These are phyloP conservation scores for Tilletia setariae DNA, from an alignment of 1,284 basidiomycete species.

Conservation along the genomic window DNA sequence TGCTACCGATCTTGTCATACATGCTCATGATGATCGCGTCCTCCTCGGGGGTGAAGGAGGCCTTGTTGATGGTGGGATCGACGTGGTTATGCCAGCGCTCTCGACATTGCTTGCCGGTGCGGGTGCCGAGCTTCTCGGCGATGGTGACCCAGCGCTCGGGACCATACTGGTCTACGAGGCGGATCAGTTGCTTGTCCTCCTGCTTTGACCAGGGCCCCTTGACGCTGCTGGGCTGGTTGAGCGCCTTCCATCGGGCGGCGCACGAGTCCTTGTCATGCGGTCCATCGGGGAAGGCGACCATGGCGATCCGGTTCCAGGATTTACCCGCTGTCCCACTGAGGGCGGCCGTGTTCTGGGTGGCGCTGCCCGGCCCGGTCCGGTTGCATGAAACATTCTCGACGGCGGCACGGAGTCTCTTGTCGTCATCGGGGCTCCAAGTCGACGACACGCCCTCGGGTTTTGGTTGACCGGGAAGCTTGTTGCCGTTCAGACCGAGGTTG, in stretches of 20 bases:
- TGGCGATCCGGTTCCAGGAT: conserved; percentile 26
- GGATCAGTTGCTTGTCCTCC: conserved; percentile 33
- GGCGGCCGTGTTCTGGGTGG: neutral
- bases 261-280: conserved; percentile 27
- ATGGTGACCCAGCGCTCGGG: conserved; percentile 49
- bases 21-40: conserved; percentile 38
- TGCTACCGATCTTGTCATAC: conserved; percentile 35
- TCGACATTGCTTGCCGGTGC: conserved; percentile 48
- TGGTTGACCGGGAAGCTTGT: neutral
- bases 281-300: conserved; percentile 31
- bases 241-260: conserved; percentile 20
- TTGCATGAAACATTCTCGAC: conserved; percentile 6
- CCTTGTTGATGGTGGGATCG: conserved; percentile 43
- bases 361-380: neutral
- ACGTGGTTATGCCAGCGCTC: conserved; percentile 52
- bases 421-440: conserved; percentile 15
- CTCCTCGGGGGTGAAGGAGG: conserved; percentile 41
- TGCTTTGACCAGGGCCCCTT: conserved; percentile 41
- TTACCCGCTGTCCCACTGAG: conserved; percentile 1
- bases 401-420: conserved; percentile 15
- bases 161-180: conserved; percentile 36
- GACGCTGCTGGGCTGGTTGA: conserved; percentile 27
- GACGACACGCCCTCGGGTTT: neutral
- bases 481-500: neutral
- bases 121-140: conserved; percentile 32